phyloP scores from a whole-genome alignment of 352 stramenopile genomes.

The Phytophthora ramorum region DNA sequence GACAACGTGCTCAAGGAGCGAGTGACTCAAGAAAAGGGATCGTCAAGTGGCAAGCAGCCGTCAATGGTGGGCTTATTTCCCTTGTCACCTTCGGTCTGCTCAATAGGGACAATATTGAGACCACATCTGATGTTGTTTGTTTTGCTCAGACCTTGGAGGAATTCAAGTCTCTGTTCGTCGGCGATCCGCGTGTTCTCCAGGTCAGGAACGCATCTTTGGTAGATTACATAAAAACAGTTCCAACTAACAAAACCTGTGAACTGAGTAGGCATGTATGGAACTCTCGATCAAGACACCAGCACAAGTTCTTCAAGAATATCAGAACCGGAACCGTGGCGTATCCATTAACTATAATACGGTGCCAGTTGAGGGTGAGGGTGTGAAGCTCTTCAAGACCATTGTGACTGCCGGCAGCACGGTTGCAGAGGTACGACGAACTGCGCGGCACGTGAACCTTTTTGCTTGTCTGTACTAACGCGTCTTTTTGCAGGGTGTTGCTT shows the following conservation, averaged over 20 bases:
- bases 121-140: neutral
- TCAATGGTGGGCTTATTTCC: slow-evolving; percentile 41
- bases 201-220: slow-evolving; percentile 32
- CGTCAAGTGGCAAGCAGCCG: slow-evolving; percentile 22
- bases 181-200: slow-evolving; percentile 70
- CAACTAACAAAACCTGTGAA: slow-evolving; percentile 2
- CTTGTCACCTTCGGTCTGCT: neutral
- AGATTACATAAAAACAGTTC: slow-evolving; percentile 6
- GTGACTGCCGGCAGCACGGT: slow-evolving; percentile 69
- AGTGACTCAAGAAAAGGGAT: slow-evolving; percentile 13
- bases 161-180: slow-evolving; percentile 73
- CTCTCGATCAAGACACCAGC: slow-evolving; percentile 83
- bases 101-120: neutral
- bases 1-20: slow-evolving; percentile 28
- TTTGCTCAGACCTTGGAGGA: slow-evolving; percentile 55
- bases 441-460: neutral
- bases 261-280: slow-evolving; percentile 69
- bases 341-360: slow-evolving; percentile 87
- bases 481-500: slow-evolving; percentile 58
- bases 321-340: slow-evolving; percentile 80
- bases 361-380: slow-evolving; percentile 50
- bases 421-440: slow-evolving; percentile 57
- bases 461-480: slow-evolving; percentile 13
- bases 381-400: slow-evolving; percentile 86
- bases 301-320: slow-evolving; percentile 88